A percentile compares a stretch with the other conserved stretches of the same genome.
Conservation (phyloP, 2,329 filamentous ascomycete species). For the Allantophomopsis lycopodina region DNA sequence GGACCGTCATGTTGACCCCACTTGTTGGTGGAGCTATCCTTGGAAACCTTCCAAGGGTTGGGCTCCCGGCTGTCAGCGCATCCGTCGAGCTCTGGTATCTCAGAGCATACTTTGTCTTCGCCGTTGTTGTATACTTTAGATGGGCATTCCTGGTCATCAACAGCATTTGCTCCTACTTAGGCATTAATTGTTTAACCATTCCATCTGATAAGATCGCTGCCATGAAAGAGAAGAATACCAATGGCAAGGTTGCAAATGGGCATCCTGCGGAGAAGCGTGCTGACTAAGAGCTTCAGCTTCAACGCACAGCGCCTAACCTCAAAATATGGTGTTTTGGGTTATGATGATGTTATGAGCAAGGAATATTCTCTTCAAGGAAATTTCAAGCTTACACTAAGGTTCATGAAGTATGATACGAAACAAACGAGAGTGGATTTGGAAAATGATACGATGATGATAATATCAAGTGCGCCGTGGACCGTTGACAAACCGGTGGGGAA, state of each 20-base stretch:
- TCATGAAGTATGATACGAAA: too few species aligned
- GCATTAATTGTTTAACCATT: slow-evolving; percentile 92
- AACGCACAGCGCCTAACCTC: too few species aligned
- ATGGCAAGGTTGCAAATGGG: slow-evolving; percentile 10
- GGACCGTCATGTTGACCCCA: slow-evolving; percentile 82
- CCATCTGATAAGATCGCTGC: slow-evolving; percentile 34
- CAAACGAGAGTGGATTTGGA: too few species aligned
- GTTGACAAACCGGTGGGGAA: too few species aligned
- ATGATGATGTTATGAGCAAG: too few species aligned
- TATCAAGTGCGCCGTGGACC: too few species aligned
- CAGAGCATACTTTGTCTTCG: slow-evolving; percentile 71
- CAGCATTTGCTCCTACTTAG: slow-evolving; percentile 81
- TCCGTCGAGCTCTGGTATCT: slow-evolving; percentile 67
- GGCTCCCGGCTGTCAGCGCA: slow-evolving; percentile 52
- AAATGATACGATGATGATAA: too few species aligned
- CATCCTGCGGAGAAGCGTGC: slow-evolving; percentile 4
- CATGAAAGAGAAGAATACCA: slow-evolving; percentile 12
- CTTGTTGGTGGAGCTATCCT: slow-evolving; percentile 75
- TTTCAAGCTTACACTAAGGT: too few species aligned
- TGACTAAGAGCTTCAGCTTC: neutral
- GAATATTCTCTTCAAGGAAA: too few species aligned
- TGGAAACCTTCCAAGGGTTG: slow-evolving; percentile 68
- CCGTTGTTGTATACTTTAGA: slow-evolving; percentile 73
- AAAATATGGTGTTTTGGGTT: too few species aligned
- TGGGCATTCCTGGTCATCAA: slow-evolving; percentile 89